A percentile compares a stretch with the other conserved stretches of the same genome.
These are phyloP conservation scores for Nannochloropsis gaditana DNA, from an alignment of 108 stramenopile species.

Conservation along the genomic window DNA sequence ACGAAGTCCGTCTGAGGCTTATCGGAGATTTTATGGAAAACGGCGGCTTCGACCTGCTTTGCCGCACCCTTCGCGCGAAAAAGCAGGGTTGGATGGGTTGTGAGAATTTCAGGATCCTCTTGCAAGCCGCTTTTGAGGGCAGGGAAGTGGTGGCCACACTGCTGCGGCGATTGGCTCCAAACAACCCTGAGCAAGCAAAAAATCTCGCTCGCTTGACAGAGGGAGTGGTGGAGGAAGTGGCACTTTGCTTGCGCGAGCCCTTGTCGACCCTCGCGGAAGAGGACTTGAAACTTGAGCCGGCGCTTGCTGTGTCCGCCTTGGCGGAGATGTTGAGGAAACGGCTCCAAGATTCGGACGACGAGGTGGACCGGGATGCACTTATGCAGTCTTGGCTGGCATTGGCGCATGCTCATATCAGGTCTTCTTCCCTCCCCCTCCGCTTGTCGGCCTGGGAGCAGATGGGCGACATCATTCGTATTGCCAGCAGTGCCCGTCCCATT, in stretches of 20 bases:
- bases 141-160: background rate
- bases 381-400: background rate
- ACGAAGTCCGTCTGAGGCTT: background rate
- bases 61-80: background rate
- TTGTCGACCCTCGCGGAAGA: slow-evolving; percentile 60
- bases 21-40: background rate
- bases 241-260: slow-evolving; percentile 54
- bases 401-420: slow-evolving; percentile 48
- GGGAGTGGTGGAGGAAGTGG: slow-evolving; percentile 45
- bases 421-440: slow-evolving; percentile 65
- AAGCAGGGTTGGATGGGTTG: background rate
- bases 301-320: background rate
- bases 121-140: slow-evolving; percentile 43
- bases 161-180: no score
- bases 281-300: slow-evolving; percentile 59
- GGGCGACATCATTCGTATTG: slow-evolving; percentile 61
- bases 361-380: background rate
- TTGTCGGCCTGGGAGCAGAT: slow-evolving; percentile 78
- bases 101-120: slow-evolving; percentile 37
- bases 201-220: slow-evolving; percentile 54
- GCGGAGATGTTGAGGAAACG: background rate
- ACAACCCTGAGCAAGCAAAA: slow-evolving; percentile 44
- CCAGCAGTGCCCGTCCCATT: slow-evolving; percentile 61
- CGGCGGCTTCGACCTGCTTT: slow-evolving; percentile 37
- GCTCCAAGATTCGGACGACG: background rate